Evolutionary conservation across 2,329 filamentous ascomycete species (phyloP).

Genomic region (Trichoderma brevicompactum): DNA sequence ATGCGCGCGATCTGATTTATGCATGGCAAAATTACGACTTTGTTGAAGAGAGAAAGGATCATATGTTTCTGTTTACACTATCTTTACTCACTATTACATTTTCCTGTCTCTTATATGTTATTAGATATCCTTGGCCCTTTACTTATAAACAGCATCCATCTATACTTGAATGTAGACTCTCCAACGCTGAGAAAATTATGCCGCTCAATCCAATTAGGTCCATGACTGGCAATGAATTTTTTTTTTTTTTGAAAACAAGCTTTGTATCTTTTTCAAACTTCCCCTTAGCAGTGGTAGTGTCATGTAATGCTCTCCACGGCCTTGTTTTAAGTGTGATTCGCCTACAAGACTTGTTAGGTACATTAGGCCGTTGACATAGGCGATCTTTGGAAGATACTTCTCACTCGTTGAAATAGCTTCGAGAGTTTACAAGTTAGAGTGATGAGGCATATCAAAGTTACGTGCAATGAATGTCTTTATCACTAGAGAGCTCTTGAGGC

Average conservation of each 20-base stretch:
- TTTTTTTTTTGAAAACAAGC: slow-evolving; percentile 38
- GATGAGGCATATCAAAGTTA: slow-evolving; percentile 1
- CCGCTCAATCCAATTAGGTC: slow-evolving; percentile 40
- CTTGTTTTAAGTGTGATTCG: slow-evolving; percentile 9
- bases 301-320: slow-evolving; percentile 43
- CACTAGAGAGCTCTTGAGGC: not conserved
- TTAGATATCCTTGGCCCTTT: no score
- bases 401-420: not conserved
- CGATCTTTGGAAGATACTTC: not conserved
- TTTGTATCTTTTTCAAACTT: slow-evolving; percentile 33
- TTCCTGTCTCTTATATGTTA: no score
- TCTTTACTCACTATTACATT: no score
- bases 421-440: slow-evolving; percentile 5
- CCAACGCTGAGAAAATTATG: slow-evolving; percentile 40
- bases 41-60: no score
- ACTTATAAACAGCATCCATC: no score
- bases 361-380: not conserved
- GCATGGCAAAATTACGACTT: no score
- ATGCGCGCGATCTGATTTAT: no score
- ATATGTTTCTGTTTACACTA: no score
- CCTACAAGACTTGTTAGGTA: slow-evolving; percentile 9
- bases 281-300: slow-evolving; percentile 32
- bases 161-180: slow-evolving; percentile 32
- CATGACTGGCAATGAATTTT: slow-evolving; percentile 41
- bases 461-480: not conserved